phyloP scores from a whole-genome alignment of 305 asterid species.

The Solanum hybrid region DNA sequence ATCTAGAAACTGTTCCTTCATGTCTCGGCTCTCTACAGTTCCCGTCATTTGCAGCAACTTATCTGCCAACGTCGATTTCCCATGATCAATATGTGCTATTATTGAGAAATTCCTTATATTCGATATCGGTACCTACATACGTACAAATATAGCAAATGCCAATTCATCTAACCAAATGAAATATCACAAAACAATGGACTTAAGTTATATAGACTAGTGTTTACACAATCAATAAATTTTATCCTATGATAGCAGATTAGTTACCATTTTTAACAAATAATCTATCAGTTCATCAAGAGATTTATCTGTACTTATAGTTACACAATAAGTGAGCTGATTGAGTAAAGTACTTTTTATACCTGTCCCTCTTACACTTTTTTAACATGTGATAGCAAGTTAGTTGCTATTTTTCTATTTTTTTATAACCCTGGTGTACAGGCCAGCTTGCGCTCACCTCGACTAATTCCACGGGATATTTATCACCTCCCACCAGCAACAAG shows the following conservation, averaged over 20 bases:
- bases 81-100: slow-evolving; percentile 97
- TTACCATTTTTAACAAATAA: background rate
- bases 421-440: background rate
- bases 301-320: background rate
- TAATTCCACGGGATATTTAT: background rate
- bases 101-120: slow-evolving; percentile 86
- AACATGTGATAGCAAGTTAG: background rate
- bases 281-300: background rate
- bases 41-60: slow-evolving; percentile 93
- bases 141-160: background rate
- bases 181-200: background rate
- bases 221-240: background rate
- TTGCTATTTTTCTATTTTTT: background rate
- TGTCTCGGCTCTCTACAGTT: slow-evolving; percentile 84
- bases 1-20: slow-evolving; percentile 97
- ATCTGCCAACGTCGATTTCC: slow-evolving; percentile 71
- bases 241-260: background rate
- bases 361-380: background rate
- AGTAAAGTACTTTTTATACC: background rate
- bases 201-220: background rate
- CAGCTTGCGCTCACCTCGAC: background rate
- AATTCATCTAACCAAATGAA: slow-evolving; percentile 2
- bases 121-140: slow-evolving; percentile 59
- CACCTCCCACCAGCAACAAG: background rate
- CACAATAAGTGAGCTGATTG: background rate